Base-by-base conservation (phyloP, 768 basidiomycete species). In the Macrocybe gigantea region DNA sequence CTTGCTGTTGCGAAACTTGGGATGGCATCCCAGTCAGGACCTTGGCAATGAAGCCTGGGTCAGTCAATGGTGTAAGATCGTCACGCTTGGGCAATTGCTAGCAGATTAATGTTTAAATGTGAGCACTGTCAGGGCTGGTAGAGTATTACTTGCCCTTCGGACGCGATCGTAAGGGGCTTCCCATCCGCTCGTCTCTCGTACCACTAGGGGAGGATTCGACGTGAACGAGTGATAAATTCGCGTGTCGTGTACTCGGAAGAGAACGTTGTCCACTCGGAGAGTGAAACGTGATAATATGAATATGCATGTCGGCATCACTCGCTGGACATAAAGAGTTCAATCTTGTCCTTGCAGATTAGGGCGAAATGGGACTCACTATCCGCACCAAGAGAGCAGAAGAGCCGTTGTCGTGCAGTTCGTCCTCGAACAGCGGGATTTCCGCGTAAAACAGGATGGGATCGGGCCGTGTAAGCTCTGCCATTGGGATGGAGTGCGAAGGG, bases 381-480 rank as follows among this genome's bases (percentile, higher is more conserved):
- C 93, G 75, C 40, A 93, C 85, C 29, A 92, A 76, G 1, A 93
- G 64, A 31, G 82, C 78, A 1, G 93, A 93, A 5, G 90, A 82
- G 0, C 96, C 96, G 60, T 98, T 97, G 60, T 99, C 96, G 60
- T 97, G 93, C 39, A 98, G 72, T 64, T 99, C 96, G 62, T 97
- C 93, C 60, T 99, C 95, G 60, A 89, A 98, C 5, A 98, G 68
- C 0, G 92, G 89, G 1, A 97, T 80, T 57, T 98, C 94, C 6
- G 95, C 92, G 60, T 95, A 98, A 66, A 95, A 99, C n/a, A 97
- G 71, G 55, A 98, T 98, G 11, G 96, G 96, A 65, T 97, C 95
- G 49, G 83, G 90, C 29, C 88, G 79, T 7, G 85, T 86, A 31
- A 98, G 78, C 53, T 94, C 85, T 1, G 82, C 78, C 55, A 95